Conservation (phyloP, 371 early-diverging fungal species). For the Mortierella sp. region DNA sequence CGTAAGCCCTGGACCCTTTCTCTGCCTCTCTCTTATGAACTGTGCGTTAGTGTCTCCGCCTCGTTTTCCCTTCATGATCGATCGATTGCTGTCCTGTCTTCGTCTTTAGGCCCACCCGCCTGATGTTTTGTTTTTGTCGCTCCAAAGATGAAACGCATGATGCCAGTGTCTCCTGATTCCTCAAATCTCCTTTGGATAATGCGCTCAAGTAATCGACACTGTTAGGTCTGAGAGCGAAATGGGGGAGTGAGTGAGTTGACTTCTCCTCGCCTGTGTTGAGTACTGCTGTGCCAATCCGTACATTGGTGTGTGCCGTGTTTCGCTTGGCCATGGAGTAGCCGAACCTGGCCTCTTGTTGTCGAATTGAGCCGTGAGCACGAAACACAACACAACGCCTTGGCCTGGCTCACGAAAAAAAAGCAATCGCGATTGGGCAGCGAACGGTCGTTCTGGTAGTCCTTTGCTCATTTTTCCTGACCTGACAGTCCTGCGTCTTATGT, state of each 20-base stretch:
- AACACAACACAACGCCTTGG: neutral
- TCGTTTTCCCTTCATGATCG: neutral
- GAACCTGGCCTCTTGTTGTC: neutral
- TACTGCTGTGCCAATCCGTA: neutral
- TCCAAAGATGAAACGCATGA: slow-evolving; percentile 9
- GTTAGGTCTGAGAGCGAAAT: slow-evolving; percentile 1
- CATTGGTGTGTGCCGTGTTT: neutral
- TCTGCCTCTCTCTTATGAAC: neutral
- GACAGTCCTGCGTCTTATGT: neutral
- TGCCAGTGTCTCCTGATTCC: slow-evolving; percentile 13
- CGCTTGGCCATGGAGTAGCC: neutral
- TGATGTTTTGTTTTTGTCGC: neutral
- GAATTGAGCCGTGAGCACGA: slow-evolving; percentile 5
- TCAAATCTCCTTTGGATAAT: neutral
- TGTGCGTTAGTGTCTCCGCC: neutral
- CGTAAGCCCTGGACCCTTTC: neutral
- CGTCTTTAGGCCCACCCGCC: neutral
- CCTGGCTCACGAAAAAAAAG: neutral
- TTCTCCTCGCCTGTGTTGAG: neutral
- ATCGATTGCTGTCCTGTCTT: neutral
- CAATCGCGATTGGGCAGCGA: neutral
- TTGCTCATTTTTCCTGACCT: neutral
- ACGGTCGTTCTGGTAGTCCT: too few relatives aligned
- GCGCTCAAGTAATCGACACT: slow-evolving; percentile 8
- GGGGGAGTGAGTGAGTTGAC: neutral